Evolutionary conservation across 2,329 filamentous ascomycete genomes (phyloP), one percentile per base, ranked within the genome.

Genomic region (Phialophora expanda): DNA sequence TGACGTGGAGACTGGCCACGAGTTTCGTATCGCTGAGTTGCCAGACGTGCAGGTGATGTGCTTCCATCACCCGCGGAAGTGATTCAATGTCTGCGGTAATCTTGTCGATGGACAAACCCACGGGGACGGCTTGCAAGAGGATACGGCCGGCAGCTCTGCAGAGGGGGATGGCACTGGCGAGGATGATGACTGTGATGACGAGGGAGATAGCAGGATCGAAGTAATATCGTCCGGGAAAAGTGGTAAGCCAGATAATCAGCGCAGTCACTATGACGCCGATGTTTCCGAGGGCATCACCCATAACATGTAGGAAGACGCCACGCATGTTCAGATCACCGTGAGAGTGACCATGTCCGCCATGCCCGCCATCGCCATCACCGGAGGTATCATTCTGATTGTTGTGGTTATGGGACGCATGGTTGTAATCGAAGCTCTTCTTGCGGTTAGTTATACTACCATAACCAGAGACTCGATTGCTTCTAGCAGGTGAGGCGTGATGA

Each of bases 31-130:
- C 94, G 17, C 91, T 96, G 38, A 99, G 86, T 78, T 98, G 94
- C 95, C 95, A 99, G 68, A 99, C 93, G 76, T 99, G 95, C 24
- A 99, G 85, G 77, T 99, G 94, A 79, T 99, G 95, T 75, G 93
- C 97, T 76, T 90, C 92, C 67, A 95, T 83, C 56, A 99, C 90
- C 50, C 93, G 93, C 0, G 90, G 90, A 5, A 99, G 87, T 17
- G 86, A 81, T 75, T 93, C 87, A 61, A 99, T 97, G 76, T 99
- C 95, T 71, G 94, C 89, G 71, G 92, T 91, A 78, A 99, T 94
- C 66, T 98, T 91, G 70, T 93, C 90, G 64, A 97, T 87, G 72
- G 89, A 89, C 73, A 99, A 89, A 61, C 94, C 91, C 66, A 93
- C 89, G 0, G 95, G 95, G 0, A 95, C 96, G 2, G 94, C 95